Conservation (phyloP, 2,329 filamentous ascomycete genomes). For the Neofusicoccum parvum region DNA sequence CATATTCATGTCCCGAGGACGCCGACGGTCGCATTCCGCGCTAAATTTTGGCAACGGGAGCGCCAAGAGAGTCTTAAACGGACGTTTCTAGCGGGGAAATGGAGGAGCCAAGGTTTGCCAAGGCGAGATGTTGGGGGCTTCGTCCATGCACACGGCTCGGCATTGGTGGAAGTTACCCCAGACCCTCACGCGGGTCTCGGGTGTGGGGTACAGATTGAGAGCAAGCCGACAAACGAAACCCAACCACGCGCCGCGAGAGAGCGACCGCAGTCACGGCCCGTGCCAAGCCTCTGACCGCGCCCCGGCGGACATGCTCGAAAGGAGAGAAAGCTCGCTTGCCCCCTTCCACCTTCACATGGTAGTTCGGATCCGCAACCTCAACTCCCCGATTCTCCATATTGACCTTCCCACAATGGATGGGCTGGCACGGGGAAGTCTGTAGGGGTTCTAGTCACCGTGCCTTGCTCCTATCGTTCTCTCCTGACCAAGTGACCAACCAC, state of each 20-base stretch:
- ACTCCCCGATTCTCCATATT: conserved; percentile 13
- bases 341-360: not conserved
- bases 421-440: not conserved
- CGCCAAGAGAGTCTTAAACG: not conserved
- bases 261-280: not conserved
- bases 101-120: not conserved
- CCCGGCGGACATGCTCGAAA: not conserved
- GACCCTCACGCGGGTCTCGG: not conserved
- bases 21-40: not conserved
- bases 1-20: not conserved
- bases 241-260: not conserved
- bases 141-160: not conserved
- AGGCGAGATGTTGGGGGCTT: not conserved
- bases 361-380: not conserved
- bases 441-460: not conserved
- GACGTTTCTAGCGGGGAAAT: not conserved
- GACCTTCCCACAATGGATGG: not conserved
- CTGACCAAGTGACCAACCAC: too few species aligned
- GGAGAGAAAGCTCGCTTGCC: not conserved
- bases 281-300: not conserved
- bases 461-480: not conserved
- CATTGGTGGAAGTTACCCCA: conserved; percentile 2
- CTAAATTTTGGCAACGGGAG: not conserved
- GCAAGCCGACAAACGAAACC: not conserved
- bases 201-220: not conserved